A percentile compares a stretch with the other conserved stretches of the same genome.
These are phyloP conservation scores for Kodamaea sagamina DNA, from an alignment of 805 yeast species.

Conservation along the genomic window DNA sequence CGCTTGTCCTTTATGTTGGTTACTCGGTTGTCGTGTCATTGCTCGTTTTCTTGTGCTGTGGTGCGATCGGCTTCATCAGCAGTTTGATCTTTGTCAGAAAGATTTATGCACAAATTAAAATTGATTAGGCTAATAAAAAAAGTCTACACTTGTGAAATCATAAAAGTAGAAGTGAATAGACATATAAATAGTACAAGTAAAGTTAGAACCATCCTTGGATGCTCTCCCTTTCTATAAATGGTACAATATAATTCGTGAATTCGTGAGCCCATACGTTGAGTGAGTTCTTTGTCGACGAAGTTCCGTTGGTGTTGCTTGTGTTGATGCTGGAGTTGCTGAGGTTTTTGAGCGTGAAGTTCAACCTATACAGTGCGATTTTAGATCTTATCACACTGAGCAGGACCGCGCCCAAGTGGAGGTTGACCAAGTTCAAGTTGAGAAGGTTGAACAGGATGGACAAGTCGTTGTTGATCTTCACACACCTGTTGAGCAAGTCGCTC, in stretches of 20 bases:
- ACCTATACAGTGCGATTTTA: constrained; percentile 27
- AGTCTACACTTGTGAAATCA: neutral
- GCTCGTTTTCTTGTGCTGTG: constrained; percentile 78
- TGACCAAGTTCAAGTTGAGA: constrained; percentile 28
- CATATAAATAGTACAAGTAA: constrained; percentile 1
- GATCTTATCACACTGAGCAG: constrained; percentile 24
- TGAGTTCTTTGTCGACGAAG: constrained; percentile 4
- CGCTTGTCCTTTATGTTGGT: constrained; percentile 78
- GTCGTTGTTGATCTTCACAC: constrained; percentile 39
- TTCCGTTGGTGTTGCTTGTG: neutral
- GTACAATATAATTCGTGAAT: constrained; percentile 20
- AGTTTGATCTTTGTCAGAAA: constrained; percentile 71
- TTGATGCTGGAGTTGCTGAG: constrained; percentile 3
- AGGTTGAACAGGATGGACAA: constrained; percentile 36
- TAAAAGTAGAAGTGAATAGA: neutral
- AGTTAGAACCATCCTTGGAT: constrained; percentile 39
- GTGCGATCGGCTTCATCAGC: constrained; percentile 81
- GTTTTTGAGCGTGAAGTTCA: constrained; percentile 24
- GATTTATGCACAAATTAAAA: constrained; percentile 83
- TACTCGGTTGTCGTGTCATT: constrained; percentile 74
- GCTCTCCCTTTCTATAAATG: constrained; percentile 33
- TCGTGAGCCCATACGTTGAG: constrained; percentile 21
- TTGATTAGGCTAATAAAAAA: constrained; percentile 50
- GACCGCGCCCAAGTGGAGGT: constrained; percentile 27
- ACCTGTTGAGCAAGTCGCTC: constrained; percentile 30